Percentiles rank a stretch among this genome's conserved stretches.
These are phyloP conservation scores for Tripterygium wilfordii DNA, from an alignment of 177 flowering plant species.

Conservation along the genomic window DNA sequence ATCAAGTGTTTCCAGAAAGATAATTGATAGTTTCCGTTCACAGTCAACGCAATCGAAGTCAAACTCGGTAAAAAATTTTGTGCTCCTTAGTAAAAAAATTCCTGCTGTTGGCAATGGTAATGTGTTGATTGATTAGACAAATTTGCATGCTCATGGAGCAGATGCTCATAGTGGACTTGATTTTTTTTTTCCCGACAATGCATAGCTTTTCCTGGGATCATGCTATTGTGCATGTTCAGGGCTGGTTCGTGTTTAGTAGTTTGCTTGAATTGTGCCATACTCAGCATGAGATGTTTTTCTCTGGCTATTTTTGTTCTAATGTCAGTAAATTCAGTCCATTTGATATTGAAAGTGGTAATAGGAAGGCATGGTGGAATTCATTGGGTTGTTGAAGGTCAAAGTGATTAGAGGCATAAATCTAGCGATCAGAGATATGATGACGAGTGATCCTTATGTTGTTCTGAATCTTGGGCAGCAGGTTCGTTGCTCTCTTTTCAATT, in stretches of 20 bases:
- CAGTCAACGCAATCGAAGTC: no score
- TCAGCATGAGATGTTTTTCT: neutral
- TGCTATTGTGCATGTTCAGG: no score
- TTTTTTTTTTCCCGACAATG: no score
- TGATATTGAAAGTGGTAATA: constrained; percentile 24
- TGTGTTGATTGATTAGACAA: no score
- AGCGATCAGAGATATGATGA: constrained; percentile 88
- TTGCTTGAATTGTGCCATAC: neutral
- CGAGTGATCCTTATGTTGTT: constrained; percentile 94
- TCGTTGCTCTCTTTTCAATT: constrained; percentile 11
- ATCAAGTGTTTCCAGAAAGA: constrained; percentile 55
- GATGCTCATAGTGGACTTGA: no score
- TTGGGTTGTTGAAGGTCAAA: constrained; percentile 84
- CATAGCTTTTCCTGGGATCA: no score
- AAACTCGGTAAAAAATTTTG: constrained; percentile 32
- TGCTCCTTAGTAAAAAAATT: no score
- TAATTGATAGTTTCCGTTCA: constrained; percentile 50
- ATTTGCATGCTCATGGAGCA: no score
- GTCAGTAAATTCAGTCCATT: neutral
- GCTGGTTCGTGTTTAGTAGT: neutral
- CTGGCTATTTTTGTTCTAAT: neutral
- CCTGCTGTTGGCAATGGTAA: no score
- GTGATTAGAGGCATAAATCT: constrained; percentile 73
- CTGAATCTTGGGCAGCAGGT: constrained; percentile 85
- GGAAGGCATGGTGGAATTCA: constrained; percentile 94